Percentiles rank a stretch among this genome's conserved stretches.
phyloP scores from a whole-genome alignment of 352 stramenopile genomes.

The Blastocystis sp. region DNA sequence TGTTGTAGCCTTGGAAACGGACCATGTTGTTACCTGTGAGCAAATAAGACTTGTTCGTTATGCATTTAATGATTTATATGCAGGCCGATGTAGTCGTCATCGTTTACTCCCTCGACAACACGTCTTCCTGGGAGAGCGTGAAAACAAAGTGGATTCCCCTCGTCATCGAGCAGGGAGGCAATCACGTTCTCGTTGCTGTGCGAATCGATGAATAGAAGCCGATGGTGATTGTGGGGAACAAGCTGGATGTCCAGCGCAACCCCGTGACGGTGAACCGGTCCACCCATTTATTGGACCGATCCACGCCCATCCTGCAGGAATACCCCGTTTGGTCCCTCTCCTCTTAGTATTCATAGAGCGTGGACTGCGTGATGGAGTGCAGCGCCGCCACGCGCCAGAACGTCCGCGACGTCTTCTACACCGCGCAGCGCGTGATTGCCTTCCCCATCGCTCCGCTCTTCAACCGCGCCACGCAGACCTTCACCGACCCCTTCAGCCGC shows the following conservation, averaged over 20 bases:
- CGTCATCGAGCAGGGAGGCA: constrained; percentile 3
- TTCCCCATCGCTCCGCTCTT: constrained; percentile 39
- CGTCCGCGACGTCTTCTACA: constrained; percentile 43
- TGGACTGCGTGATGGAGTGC: constrained; percentile 46
- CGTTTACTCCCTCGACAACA: constrained; percentile 41
- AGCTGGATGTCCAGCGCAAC: constrained; percentile 49
- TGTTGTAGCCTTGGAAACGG: constrained; percentile 39
- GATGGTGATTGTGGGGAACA: constrained; percentile 62
- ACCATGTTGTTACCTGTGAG: constrained; percentile 62
- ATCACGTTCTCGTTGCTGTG: neutral
- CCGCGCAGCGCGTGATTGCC: constrained; percentile 19
- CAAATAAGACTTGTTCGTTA: constrained; percentile 51
- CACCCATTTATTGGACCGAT: constrained; percentile 21
- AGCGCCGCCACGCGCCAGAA: constrained; percentile 40
- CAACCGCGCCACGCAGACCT: neutral
- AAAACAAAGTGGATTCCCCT: constrained; percentile 61
- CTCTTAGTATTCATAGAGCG: constrained; percentile 2
- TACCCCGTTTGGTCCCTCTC: neutral
- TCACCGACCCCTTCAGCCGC: constrained; percentile 10
- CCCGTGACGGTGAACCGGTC: constrained; percentile 25
- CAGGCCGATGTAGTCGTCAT: constrained; percentile 60
- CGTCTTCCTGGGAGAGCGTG: constrained; percentile 27
- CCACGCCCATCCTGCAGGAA: neutral
- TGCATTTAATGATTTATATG: neutral
- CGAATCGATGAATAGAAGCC: neutral